Evolutionary conservation across 768 basidiomycete species (phyloP).

Genomic region (Termitomyces sp.): DNA sequence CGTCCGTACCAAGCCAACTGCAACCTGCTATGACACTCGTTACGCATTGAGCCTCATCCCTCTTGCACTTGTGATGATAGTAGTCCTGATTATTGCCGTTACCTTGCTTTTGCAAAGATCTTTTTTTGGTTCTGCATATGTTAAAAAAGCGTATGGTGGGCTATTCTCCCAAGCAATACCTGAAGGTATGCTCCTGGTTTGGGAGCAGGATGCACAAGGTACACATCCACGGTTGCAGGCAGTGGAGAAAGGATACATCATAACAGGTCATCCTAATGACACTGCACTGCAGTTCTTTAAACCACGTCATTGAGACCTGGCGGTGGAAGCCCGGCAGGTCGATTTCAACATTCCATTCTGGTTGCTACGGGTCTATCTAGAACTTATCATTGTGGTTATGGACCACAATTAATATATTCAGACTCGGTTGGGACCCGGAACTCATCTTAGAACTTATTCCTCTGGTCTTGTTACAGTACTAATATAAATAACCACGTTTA

Average conservation of each 20-base stretch:
- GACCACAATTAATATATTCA: no score
- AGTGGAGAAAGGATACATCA: constrained; percentile 4
- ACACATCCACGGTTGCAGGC: constrained; percentile 3
- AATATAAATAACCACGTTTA: no score
- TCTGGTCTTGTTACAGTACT: no score
- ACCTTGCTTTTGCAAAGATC: not conserved
- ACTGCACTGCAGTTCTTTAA: constrained; percentile 8
- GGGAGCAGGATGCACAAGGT: constrained; percentile 8
- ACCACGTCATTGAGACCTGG: no score
- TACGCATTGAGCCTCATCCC: constrained; percentile 16
- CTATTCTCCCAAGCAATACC: not conserved
- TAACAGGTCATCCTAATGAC: constrained; percentile 4
- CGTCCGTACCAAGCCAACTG: constrained; percentile 11
- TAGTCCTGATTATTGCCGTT: constrained; percentile 6
- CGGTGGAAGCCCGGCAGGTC: no score
- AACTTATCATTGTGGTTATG: no score
- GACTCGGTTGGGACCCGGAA: no score
- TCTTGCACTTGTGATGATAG: constrained; percentile 7
- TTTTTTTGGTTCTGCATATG: not conserved
- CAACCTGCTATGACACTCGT: constrained; percentile 14
- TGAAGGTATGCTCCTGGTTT: constrained; percentile 5
- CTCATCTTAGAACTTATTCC: no score
- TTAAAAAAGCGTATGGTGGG: constrained; percentile 7
- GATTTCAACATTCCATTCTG: no score
- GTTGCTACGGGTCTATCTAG: no score